Conservation (phyloP, 2,329 filamentous ascomycete genomes). For the Chrysoporthe deuterocubensis region DNA sequence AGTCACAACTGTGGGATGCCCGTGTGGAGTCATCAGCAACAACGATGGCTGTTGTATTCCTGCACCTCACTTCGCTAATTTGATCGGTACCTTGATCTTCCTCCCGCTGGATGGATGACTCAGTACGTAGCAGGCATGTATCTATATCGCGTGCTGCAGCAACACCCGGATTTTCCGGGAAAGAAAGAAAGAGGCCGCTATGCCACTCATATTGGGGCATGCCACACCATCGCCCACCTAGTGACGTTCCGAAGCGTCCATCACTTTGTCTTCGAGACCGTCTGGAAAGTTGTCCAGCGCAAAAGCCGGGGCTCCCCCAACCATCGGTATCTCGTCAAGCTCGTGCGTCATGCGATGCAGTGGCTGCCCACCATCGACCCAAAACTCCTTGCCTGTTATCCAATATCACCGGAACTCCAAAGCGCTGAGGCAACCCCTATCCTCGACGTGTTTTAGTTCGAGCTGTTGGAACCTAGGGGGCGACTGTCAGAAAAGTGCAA, state of each 20-base stretch:
- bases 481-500: conserved; percentile 8
- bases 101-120: background rate
- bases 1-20: conserved; percentile 1
- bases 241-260: background rate
- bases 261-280: background rate
- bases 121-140: background rate
- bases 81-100: background rate
- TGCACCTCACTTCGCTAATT: background rate
- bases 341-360: conserved; percentile 18
- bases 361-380: conserved; percentile 7
- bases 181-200: background rate
- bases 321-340: conserved; percentile 21
- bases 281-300: conserved; percentile 3
- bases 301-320: background rate
- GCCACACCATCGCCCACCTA: background rate
- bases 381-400: conserved; percentile 18
- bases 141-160: background rate
- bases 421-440: conserved; percentile 80
- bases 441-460: conserved; percentile 84
- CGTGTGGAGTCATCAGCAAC: background rate
- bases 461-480: conserved; percentile 81
- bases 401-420: conserved; percentile 71
- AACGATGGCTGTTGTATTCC: conserved; percentile 10
- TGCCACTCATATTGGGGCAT: background rate
- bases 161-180: background rate